A percentile compares a stretch with the other conserved stretches of the same genome.
Conservation (phyloP, 2,329 filamentous ascomycete genomes). For the Fusarium zealandicum region DNA sequence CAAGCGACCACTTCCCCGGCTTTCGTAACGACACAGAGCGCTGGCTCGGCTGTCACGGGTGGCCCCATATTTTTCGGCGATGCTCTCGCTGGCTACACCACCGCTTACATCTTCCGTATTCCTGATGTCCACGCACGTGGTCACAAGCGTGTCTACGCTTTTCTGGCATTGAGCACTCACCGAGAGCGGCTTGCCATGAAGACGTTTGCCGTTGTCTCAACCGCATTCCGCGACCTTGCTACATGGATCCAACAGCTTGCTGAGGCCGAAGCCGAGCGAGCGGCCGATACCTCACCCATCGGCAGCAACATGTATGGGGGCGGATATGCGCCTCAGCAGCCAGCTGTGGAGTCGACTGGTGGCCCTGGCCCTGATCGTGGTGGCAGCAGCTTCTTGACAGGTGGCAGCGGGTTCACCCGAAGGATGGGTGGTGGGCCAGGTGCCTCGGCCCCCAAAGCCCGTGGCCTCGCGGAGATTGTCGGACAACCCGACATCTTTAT, state of each 20-base stretch:
- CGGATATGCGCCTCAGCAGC: slow-evolving; percentile 40
- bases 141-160: slow-evolving; percentile 73
- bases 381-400: slow-evolving; percentile 64
- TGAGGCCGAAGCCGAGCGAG: slow-evolving; percentile 67
- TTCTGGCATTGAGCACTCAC: slow-evolving; percentile 70
- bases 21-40: slow-evolving; percentile 62
- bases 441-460: slow-evolving; percentile 63
- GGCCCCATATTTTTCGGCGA: slow-evolving; percentile 75
- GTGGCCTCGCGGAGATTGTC: slow-evolving; percentile 70
- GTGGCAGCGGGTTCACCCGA: slow-evolving; percentile 63
- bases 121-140: slow-evolving; percentile 72
- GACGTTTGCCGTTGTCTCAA: slow-evolving; percentile 67
- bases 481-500: slow-evolving; percentile 74
- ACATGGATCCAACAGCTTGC: slow-evolving; percentile 71
- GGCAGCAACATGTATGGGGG: slow-evolving; percentile 52
- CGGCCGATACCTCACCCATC: slow-evolving; percentile 53
- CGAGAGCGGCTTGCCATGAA: slow-evolving; percentile 71
- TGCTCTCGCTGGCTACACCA: slow-evolving; percentile 70
- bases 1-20: slow-evolving; percentile 52
- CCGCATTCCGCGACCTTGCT: slow-evolving; percentile 69
- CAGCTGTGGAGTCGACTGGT: slow-evolving; percentile 43
- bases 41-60: slow-evolving; percentile 63
- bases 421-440: slow-evolving; percentile 65
- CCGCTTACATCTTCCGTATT: slow-evolving; percentile 74
- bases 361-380: slow-evolving; percentile 48